A percentile compares a stretch with the other conserved stretches of the same genome.
Conservation (phyloP, 1,284 basidiomycete genomes). For the Melampsora larici-populina region DNA sequence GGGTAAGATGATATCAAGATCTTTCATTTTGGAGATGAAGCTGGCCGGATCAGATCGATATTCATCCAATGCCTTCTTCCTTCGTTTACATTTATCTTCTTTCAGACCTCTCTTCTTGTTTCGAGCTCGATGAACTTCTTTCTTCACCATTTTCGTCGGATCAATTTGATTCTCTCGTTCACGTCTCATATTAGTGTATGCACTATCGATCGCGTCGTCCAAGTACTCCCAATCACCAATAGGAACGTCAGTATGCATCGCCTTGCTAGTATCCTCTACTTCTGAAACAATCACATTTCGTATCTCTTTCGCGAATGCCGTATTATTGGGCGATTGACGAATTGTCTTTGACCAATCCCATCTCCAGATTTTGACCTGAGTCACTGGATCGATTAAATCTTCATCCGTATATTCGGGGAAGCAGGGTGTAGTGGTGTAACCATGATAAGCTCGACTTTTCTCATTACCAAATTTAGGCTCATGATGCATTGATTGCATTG, state of each 20-base stretch:
- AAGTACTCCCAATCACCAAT: conserved; percentile 31
- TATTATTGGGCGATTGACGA: conserved; percentile 37
- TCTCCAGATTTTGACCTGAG: conserved; percentile 18
- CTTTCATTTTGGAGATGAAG: conserved; percentile 6
- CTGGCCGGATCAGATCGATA: conserved; percentile 12
- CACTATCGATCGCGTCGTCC: conserved; percentile 34
- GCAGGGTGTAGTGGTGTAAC: conserved; percentile 34
- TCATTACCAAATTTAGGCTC: conserved; percentile 32
- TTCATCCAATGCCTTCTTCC: conserved; percentile 28
- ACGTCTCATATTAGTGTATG: conserved; percentile 36
- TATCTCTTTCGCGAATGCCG: conserved; percentile 40
- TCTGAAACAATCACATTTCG: conserved; percentile 29
- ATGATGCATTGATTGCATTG: background rate
- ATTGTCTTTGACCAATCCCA: conserved; percentile 42
- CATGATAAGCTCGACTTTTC: conserved; percentile 36
- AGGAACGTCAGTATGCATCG: conserved; percentile 36
- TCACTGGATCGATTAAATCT: conserved; percentile 18
- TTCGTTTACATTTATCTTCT: conserved; percentile 36
- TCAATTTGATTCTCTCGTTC: conserved; percentile 39
- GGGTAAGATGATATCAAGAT: conserved; percentile 2
- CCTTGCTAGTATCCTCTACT: conserved; percentile 14
- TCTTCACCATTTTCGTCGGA: conserved; percentile 38
- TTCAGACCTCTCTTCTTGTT: conserved; percentile 38
- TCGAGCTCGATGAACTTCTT: conserved; percentile 37
- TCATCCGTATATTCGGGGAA: conserved; percentile 26